Conservation (phyloP, 495 filamentous ascomycete species). For the Entonaema liquescens region DNA sequence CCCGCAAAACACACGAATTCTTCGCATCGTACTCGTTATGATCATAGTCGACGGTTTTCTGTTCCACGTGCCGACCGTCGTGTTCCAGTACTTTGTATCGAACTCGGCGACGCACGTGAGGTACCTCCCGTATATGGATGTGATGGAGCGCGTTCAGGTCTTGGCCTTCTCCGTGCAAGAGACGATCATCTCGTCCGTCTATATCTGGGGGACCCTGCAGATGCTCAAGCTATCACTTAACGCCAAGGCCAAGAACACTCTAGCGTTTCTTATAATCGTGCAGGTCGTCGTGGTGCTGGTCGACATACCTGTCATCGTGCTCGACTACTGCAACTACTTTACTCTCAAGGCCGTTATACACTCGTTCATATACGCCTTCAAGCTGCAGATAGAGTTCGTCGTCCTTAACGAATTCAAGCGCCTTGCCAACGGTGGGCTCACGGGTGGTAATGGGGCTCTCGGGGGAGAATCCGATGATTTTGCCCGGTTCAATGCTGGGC, state of each 20-base stretch:
- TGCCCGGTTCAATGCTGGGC: neutral
- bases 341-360: conserved; percentile 69
- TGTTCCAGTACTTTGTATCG: conserved; percentile 57
- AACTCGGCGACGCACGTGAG: conserved; percentile 59
- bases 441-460: conserved; percentile 15
- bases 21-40: conserved; percentile 64
- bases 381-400: conserved; percentile 72
- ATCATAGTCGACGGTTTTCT: conserved; percentile 65
- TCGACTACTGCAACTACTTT: conserved; percentile 66
- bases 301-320: conserved; percentile 62
- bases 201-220: conserved; percentile 65
- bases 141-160: conserved; percentile 73
- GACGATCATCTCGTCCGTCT: conserved; percentile 66
- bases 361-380: conserved; percentile 69
- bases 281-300: conserved; percentile 58
- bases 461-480: conserved; percentile 3
- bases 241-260: conserved; percentile 17
- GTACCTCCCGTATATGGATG: conserved; percentile 41
- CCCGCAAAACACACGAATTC: conserved; percentile 52
- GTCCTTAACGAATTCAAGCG: conserved; percentile 58
- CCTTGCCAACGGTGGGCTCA: conserved; percentile 42
- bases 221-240: conserved; percentile 61
- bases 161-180: conserved; percentile 70
- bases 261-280: conserved; percentile 66
- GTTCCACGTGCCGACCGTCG: conserved; percentile 65